Conservation (phyloP, 352 stramenopile genomes). For the Plasmopara muralis region DNA sequence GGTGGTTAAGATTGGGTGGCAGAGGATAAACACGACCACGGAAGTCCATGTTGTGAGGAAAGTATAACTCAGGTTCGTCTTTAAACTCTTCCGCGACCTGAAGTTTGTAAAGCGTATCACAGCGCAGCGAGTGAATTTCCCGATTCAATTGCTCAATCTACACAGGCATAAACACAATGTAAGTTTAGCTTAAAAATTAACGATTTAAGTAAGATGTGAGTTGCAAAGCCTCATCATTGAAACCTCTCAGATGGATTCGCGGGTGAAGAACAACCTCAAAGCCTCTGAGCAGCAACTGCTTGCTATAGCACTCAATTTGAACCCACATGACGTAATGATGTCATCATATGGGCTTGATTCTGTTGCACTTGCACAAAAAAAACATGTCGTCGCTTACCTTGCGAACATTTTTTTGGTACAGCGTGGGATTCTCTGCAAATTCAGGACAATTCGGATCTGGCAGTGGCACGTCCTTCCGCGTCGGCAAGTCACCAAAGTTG, state of each 20-base stretch:
- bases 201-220: slow-evolving; percentile 14
- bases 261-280: slow-evolving; percentile 8
- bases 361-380: slow-evolving; percentile 41
- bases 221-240: slow-evolving; percentile 22
- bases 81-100: slow-evolving; percentile 94
- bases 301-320: slow-evolving; percentile 82
- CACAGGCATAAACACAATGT: slow-evolving; percentile 11
- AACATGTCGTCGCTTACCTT: slow-evolving; percentile 49
- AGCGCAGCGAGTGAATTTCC: slow-evolving; percentile 93
- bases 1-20: slow-evolving; percentile 97
- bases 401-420: slow-evolving; percentile 59
- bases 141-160: slow-evolving; percentile 76
- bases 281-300: slow-evolving; percentile 37
- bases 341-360: slow-evolving; percentile 77
- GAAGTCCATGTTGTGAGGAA: slow-evolving; percentile 99
- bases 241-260: slow-evolving; percentile 18
- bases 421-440: slow-evolving; percentile 56
- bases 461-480: slow-evolving; percentile 50
- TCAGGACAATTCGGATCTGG: slow-evolving; percentile 52
- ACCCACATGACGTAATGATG: slow-evolving; percentile 50
- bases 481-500: slow-evolving; percentile 91
- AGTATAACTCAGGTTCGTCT: slow-evolving; percentile 96
- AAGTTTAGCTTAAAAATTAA: background rate
- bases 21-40: slow-evolving; percentile 97
- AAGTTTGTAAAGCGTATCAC: slow-evolving; percentile 94